phyloP scores from a whole-genome alignment of 352 stramenopile genomes.

The Globisporangium apiculatum region DNA sequence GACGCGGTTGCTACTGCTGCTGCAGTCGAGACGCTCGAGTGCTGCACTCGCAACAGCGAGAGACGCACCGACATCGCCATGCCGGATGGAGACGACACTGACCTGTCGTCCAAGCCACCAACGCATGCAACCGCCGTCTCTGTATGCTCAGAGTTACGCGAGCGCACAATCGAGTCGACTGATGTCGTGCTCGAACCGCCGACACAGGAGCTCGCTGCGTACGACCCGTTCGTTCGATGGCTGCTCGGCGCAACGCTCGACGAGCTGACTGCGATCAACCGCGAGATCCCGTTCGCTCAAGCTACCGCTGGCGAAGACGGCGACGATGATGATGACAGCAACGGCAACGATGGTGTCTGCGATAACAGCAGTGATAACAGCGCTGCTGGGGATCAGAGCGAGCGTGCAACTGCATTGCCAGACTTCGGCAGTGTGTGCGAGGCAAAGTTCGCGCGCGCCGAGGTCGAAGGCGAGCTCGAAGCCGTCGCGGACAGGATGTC shows the following conservation, averaged over 20 bases:
- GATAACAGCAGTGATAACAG: not conserved
- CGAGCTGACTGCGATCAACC: conserved; percentile 31
- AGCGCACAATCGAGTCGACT: conserved; percentile 9
- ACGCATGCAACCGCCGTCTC: not conserved
- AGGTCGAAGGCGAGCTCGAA: conserved; percentile 44
- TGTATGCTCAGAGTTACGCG: too few species aligned
- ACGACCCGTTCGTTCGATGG: conserved; percentile 56
- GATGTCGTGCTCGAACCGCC: conserved; percentile 22
- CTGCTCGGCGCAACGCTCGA: conserved; percentile 36
- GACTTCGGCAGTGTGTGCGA: conserved; percentile 4
- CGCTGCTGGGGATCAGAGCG: not conserved
- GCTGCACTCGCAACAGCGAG: not conserved
- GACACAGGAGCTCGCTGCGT: conserved; percentile 27
- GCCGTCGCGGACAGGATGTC: conserved; percentile 37
- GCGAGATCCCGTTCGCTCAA: conserved; percentile 16
- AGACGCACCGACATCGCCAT: conserved; percentile 1
- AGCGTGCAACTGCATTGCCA: conserved; percentile 1
- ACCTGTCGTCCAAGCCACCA: not conserved
- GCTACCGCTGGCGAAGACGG: not conserved
- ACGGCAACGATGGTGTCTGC: not conserved
- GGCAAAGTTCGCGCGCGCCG: conserved; percentile 27
- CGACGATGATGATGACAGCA: not conserved
- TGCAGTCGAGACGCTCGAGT: too few species aligned
- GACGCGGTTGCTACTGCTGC: too few species aligned
- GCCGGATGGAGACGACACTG: conserved; percentile 3